These are phyloP conservation scores for Aureobasidium sp. DNA, from an alignment of 2,329 filamentous ascomycete genomes.

Conservation along the genomic window DNA sequence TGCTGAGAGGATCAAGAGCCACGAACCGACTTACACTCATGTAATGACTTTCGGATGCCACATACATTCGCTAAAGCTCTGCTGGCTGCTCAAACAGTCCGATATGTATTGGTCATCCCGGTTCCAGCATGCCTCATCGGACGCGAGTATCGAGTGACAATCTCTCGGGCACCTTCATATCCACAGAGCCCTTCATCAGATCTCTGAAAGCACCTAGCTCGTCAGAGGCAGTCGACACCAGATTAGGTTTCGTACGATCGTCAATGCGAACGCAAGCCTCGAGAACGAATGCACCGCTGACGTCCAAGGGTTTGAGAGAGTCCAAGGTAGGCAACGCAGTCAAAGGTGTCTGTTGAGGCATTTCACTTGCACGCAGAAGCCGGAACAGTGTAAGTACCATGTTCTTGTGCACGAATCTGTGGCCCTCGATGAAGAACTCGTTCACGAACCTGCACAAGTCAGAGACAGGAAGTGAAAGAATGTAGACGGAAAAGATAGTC, in stretches of 20 bases:
- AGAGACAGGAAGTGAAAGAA: constrained; percentile 17
- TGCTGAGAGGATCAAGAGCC: no score
- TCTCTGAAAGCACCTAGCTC: constrained; percentile 51
- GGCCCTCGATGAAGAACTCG: constrained; percentile 51
- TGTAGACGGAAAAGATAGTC: neutral
- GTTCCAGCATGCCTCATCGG: constrained; percentile 34
- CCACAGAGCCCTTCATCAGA: constrained; percentile 50
- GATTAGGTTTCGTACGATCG: constrained; percentile 47
- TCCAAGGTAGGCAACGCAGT: constrained; percentile 37
- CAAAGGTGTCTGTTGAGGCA: constrained; percentile 28
- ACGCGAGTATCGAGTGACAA: constrained; percentile 54
- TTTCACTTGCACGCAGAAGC: constrained; percentile 37
- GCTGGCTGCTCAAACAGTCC: no score
- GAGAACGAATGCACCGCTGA: constrained; percentile 51
- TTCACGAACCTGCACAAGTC: constrained; percentile 44
- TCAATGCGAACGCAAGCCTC: constrained; percentile 52
- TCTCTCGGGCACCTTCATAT: constrained; percentile 51
- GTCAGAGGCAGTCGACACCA: constrained; percentile 47
- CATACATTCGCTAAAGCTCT: no score
- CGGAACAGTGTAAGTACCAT: constrained; percentile 52
- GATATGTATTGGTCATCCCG: no score
- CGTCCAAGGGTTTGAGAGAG: constrained; percentile 46
- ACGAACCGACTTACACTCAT: neutral
- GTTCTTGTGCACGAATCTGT: constrained; percentile 53
- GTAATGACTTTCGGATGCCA: no score